Conservation (phyloP, 2,329 filamentous ascomycete species). For the Trichoderma brevicompactum region DNA sequence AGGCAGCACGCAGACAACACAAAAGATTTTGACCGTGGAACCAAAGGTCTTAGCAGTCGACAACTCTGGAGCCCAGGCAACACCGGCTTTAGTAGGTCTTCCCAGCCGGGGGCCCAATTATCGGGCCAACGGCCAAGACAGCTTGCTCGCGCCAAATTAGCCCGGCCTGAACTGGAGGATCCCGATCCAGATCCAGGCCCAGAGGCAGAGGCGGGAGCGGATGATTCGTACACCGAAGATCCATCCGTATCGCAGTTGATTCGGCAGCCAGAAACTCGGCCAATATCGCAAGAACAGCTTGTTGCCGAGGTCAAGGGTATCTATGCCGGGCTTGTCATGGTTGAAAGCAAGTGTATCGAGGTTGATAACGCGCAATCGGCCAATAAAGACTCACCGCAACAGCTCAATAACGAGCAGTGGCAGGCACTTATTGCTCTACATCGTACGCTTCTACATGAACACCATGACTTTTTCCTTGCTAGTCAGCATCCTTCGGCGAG, state of each 20-base stretch:
- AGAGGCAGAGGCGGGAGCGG: background rate
- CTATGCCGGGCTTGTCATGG: constrained; percentile 81
- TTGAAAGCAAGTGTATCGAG: constrained; percentile 85
- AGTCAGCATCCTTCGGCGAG: constrained; percentile 83
- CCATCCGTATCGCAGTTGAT: constrained; percentile 29
- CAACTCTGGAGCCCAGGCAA: constrained; percentile 40
- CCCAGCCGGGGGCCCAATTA: constrained; percentile 15
- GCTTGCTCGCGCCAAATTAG: background rate
- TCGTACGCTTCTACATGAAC: constrained; percentile 77
- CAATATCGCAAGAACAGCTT: constrained; percentile 78
- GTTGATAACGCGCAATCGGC: constrained; percentile 68
- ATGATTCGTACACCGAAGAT: background rate
- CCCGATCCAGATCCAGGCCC: constrained; percentile 5
- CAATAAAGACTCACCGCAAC: constrained; percentile 47
- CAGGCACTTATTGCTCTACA: constrained; percentile 83
- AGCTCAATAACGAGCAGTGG: constrained; percentile 73
- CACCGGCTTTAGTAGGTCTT: constrained; percentile 21
- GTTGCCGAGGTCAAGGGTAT: constrained; percentile 82
- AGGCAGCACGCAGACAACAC: constrained; percentile 27
- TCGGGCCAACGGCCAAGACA: background rate
- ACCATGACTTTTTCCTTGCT: constrained; percentile 85
- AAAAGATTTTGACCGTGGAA: constrained; percentile 36
- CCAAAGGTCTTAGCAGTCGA: constrained; percentile 34
- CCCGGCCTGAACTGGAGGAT: background rate
- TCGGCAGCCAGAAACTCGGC: constrained; percentile 62